These are phyloP conservation scores for Suillus spraguei DNA, from an alignment of 768 basidiomycete genomes.

Conservation along the genomic window DNA sequence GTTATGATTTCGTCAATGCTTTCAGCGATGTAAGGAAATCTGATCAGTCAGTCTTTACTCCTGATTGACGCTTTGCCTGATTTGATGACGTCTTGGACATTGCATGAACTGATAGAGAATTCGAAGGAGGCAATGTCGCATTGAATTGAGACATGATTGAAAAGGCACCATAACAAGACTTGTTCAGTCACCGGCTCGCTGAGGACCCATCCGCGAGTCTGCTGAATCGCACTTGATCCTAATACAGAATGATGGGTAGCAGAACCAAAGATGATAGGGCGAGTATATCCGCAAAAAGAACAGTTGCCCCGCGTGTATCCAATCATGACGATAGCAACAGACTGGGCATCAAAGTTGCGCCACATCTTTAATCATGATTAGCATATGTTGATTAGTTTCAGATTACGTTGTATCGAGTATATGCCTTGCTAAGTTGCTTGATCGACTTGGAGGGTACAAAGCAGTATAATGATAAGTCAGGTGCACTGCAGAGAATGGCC, in stretches of 20 bases:
- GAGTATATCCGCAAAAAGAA: conserved; percentile 1
- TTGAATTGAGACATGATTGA: neutral
- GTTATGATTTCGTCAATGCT: conserved; percentile 7
- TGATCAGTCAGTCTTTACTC: conserved; percentile 7
- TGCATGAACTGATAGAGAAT: conserved; percentile 10
- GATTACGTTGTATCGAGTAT: neutral
- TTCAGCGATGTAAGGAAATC: conserved; percentile 10
- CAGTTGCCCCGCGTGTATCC: neutral
- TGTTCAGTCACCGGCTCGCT: conserved; percentile 4
- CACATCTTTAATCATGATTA: neutral
- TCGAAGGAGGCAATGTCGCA: conserved; percentile 9
- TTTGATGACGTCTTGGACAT: conserved; percentile 9
- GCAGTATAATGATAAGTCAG: neutral
- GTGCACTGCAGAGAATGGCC: neutral
- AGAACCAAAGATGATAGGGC: neutral
- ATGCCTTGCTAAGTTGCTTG: conserved; percentile 2
- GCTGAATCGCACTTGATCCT: neutral
- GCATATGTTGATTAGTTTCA: neutral
- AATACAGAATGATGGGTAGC: neutral
- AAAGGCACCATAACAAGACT: conserved; percentile 2
- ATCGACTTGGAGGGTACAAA: conserved; percentile 3
- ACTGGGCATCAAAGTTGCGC: neutral
- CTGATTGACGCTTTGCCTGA: conserved; percentile 8
- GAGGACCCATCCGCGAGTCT: neutral
- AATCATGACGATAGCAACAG: conserved; percentile 2